Percentiles rank a stretch among this genome's conserved stretches.
These are phyloP conservation scores for Mycena venus DNA, from an alignment of 768 basidiomycete species.

Conservation along the genomic window DNA sequence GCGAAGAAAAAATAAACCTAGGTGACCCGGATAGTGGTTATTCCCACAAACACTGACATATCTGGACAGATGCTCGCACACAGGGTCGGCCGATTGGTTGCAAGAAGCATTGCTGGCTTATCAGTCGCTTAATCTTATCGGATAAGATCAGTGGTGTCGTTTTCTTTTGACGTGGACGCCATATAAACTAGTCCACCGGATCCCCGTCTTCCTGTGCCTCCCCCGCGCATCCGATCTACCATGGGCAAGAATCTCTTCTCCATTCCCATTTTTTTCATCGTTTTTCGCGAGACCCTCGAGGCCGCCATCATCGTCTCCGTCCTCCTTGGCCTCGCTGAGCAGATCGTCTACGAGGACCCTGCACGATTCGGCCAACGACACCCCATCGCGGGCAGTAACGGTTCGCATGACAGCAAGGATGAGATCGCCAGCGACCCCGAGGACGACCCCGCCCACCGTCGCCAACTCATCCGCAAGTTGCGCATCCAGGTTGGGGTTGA, in stretches of 20 bases:
- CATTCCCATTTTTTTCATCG: conserved; percentile 95
- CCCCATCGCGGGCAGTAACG: conserved; percentile 15
- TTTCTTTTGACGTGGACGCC: neutral
- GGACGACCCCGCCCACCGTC: conserved; percentile 47
- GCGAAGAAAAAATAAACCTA: neutral
- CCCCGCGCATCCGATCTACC: conserved; percentile 30
- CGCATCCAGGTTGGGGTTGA: conserved; percentile 67
- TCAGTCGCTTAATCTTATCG: neutral
- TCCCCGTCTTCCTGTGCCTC: neutral
- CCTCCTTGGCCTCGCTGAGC: conserved; percentile 91
- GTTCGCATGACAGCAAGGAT: conserved; percentile 41
- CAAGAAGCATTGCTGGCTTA: neutral
- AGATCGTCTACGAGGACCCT: conserved; percentile 69
- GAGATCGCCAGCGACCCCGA: conserved; percentile 43
- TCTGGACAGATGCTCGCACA: neutral
- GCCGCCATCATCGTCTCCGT: conserved; percentile 94
- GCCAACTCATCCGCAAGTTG: conserved; percentile 74
- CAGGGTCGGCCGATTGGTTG: no score
- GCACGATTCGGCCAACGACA: conserved; percentile 30
- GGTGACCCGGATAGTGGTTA: neutral
- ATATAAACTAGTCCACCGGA: neutral
- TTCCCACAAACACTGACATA: neutral
- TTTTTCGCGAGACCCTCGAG: conserved; percentile 95
- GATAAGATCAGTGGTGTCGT: neutral
- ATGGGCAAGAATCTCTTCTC: conserved; percentile 88